A percentile compares a stretch with the other conserved stretches of the same genome.
Evolutionary conservation across 306 rosid species (phyloP).

Genomic region (Castanea mollissima): DNA sequence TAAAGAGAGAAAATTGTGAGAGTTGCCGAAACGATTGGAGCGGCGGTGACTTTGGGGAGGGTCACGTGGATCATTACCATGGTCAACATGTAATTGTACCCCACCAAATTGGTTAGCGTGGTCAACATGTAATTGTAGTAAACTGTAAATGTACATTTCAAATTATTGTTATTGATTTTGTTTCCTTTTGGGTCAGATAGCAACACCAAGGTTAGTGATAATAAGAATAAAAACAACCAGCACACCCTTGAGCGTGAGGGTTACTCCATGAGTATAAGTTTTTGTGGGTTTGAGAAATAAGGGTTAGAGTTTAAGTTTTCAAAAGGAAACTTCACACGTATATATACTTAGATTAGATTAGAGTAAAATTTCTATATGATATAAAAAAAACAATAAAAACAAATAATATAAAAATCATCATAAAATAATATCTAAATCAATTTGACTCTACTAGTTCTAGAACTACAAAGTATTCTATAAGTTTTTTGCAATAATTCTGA

Average conservation of each 20-base stretch:
- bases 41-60: background rate
- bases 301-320: accelerated
- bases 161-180: background rate
- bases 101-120: background rate
- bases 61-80: background rate
- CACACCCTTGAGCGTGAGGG: accelerated
- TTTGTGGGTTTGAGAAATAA: accelerated
- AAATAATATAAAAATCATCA: no score
- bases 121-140: background rate
- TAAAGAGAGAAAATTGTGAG: no score
- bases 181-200: background rate
- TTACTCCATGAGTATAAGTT: accelerated
- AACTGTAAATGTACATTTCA: background rate
- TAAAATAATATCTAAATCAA: no score
- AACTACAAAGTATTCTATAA: no score
- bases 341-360: no score
- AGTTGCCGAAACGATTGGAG: background rate
- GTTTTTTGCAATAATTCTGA: no score
- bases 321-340: accelerated
- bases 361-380: accelerated
- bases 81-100: background rate
- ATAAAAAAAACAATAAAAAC: no score
- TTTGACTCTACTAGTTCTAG: no score
- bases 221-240: no score
- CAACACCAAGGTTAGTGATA: background rate